Evolutionary conservation across 148 eudicot species (phyloP), one percentile per base, ranked within the genome.

Genomic region (Salicornia ramosissima): DNA sequence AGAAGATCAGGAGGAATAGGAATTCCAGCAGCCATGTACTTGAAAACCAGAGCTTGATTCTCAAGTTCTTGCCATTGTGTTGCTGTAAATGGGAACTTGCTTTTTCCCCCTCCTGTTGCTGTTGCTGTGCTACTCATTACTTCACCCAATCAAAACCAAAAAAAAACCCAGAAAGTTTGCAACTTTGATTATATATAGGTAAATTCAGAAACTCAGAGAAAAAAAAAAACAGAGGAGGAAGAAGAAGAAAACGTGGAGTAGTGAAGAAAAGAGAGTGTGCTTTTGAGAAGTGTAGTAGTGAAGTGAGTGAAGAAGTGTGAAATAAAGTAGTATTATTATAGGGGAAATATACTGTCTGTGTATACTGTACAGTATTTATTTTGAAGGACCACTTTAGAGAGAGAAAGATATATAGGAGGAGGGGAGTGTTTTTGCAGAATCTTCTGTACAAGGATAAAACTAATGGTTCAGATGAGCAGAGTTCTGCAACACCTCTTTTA

Each of bases 1-100:
- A 94, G 91, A 69, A 94, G 98, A 71, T 94, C 89, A 68, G 96
- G 87, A 29, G 98, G 98, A 25, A 94, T 80, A n/a, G 98, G 96
- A 46, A 83, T 77, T 6, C 98, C 98, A 61, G 97, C 88, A 22
- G 86, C 80, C 91, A 94, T 90, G 83, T 90, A 90, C 68, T 94
- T 94, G 87, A 78, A 94, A 10, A 90, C 82, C 2, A 90, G 83
- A 51, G 98, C 97, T 75, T 94, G 98, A 52, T 88, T 88, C 57
- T 94, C 98, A 51, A 94, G 91, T 39, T 94, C 98, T 81, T 90
- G 92, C 92, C 95, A 90, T 61, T 94, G 98, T 15, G 89, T 71
- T 43, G 92, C 86, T 12, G 98, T 90, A 75, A 94, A 94, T 2
- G 97, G 98, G 53, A 77, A 88, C 77, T 81, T 86, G 65, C 13